Percentiles rank a stretch among this genome's conserved stretches.
These are phyloP conservation scores for Chlamydomonas reinhardtii DNA, from an alignment of 163 green algal genomes.

Conservation along the genomic window DNA sequence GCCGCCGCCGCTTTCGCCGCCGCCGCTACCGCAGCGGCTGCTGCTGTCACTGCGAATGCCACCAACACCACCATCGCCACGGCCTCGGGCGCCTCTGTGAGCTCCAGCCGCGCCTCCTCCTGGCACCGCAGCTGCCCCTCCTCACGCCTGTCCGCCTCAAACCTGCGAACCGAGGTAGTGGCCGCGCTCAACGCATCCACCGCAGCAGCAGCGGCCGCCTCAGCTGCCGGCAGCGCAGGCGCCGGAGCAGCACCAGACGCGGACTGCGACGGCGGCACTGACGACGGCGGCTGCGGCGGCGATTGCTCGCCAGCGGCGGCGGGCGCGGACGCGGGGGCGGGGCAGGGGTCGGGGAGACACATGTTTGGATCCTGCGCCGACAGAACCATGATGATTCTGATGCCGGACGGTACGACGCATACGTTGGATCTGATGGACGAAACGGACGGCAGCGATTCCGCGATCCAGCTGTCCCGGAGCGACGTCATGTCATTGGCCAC, in stretches of 20 bases:
- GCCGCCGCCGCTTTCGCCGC: too few relatives aligned
- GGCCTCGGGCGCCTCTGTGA: too few relatives aligned
- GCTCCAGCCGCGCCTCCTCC: too few relatives aligned
- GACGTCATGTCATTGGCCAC: slow-evolving; percentile 57
- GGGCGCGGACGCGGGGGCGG: too few relatives aligned
- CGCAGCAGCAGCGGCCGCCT: neutral
- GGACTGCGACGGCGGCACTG: too few relatives aligned
- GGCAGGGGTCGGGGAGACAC: too few relatives aligned
- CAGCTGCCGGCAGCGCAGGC: neutral
- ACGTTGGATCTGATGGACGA: slow-evolving; percentile 3
- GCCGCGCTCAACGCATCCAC: neutral
- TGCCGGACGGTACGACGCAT: slow-evolving; percentile 14
- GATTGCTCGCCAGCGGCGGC: too few relatives aligned
- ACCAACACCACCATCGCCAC: neutral
- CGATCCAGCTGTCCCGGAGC: slow-evolving; percentile 50
- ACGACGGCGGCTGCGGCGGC: too few relatives aligned
- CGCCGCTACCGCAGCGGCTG: too few relatives aligned
- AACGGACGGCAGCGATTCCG: slow-evolving; percentile 1
- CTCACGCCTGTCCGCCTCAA: neutral
- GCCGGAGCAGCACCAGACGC: too few relatives aligned
- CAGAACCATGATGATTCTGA: neutral
- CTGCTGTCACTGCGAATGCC: neutral
- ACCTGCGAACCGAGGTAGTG: neutral
- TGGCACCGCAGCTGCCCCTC: neutral
- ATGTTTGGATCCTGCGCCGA: neutral